These are phyloP conservation scores for Brassica carinata DNA, from an alignment of 345 rosid genomes.

Conservation along the genomic window DNA sequence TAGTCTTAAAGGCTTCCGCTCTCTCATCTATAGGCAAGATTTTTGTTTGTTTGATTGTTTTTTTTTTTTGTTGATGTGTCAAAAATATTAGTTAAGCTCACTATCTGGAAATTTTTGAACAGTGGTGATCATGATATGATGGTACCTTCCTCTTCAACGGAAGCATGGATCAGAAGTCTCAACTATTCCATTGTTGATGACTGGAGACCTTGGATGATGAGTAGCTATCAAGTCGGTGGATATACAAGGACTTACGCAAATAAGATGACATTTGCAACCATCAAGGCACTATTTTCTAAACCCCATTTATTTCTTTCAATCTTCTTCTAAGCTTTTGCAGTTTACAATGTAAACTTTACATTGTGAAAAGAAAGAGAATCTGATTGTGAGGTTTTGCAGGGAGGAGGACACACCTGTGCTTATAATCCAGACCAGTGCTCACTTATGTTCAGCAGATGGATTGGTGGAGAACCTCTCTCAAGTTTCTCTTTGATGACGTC, in stretches of 20 bases:
- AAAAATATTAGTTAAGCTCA: not conserved
- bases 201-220: conserved; percentile 62
- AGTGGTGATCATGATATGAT: conserved; percentile 72
- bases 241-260: conserved; percentile 60
- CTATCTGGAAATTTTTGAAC: conserved; percentile 16
- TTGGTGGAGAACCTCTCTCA: too few species aligned
- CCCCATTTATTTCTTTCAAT: not conserved
- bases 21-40: conserved; percentile 37
- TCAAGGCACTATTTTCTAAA: conserved; percentile 48
- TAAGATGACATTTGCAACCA: conserved; percentile 69
- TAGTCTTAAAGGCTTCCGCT: conserved; percentile 36
- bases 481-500: not conserved
- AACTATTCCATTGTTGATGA: conserved; percentile 55
- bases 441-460: too few species aligned
- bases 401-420: conserved; percentile 69
- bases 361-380: not conserved
- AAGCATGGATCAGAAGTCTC: conserved; percentile 60
- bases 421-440: conserved; percentile 42
- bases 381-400: conserved; percentile 30
- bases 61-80: too few species aligned
- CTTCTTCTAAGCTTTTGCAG: not conserved
- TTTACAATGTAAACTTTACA: too few species aligned
- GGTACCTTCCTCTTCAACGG: conserved; percentile 56
- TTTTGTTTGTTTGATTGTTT: too few species aligned
- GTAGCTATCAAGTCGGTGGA: conserved; percentile 54